Conservation (phyloP, 2,329 filamentous ascomycete species). For the Thielaviopsis populi region DNA sequence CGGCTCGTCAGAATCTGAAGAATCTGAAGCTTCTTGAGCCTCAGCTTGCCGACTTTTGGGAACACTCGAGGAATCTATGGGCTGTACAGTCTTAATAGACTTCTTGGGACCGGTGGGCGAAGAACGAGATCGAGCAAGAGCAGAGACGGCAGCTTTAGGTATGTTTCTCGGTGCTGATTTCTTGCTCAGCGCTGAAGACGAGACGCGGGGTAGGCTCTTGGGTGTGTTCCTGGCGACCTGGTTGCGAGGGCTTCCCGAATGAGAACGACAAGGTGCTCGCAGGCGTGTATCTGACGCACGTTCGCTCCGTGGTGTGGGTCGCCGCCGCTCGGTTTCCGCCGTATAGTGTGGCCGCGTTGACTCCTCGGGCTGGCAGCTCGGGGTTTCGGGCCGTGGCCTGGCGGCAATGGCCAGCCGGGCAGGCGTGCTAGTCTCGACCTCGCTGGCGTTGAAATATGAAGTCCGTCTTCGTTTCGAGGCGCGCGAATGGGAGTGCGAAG, state of each 20-base stretch:
- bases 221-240: not conserved
- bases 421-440: slow-evolving; percentile 15
- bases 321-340: not conserved
- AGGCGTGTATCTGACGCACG: not conserved
- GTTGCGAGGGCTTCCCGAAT: not conserved
- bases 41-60: not conserved
- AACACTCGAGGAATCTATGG: not conserved
- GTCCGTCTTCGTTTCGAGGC: slow-evolving; percentile 1
- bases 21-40: not conserved
- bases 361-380: not conserved
- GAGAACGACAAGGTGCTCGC: not conserved
- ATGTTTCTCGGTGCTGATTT: not conserved
- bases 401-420: not conserved
- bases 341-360: not conserved
- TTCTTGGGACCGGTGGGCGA: not conserved
- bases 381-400: not conserved
- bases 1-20: slow-evolving; percentile 24
- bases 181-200: not conserved
- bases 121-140: not conserved
- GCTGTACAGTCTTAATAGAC: not conserved
- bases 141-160: not conserved
- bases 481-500: not conserved
- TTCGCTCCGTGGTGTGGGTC: not conserved
- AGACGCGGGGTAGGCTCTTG: not conserved
- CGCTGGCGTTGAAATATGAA: slow-evolving; percentile 10